Conservation (phyloP, 129 eudicot genomes). For the Glebionis coronaria region DNA sequence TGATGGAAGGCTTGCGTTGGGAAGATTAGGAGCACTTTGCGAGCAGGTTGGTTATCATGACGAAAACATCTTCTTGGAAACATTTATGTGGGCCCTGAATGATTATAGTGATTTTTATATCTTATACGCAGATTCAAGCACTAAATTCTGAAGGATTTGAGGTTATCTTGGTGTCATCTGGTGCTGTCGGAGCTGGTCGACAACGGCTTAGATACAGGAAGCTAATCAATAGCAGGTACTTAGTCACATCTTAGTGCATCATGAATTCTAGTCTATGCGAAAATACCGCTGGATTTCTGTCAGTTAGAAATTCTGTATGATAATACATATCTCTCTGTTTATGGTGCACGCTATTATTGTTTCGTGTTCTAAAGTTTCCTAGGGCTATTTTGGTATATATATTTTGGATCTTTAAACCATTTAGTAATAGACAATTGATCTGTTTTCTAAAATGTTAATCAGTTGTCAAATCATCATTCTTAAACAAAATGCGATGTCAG, state of each 20-base stretch:
- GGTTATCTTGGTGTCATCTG: constrained; percentile 94
- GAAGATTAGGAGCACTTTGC: constrained; percentile 94
- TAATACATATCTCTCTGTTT: background rate
- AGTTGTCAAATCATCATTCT: constrained; percentile 14
- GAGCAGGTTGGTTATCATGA: constrained; percentile 63
- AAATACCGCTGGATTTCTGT: background rate
- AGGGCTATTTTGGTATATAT: background rate
- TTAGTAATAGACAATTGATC: constrained; percentile 6
- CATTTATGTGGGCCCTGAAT: constrained; percentile 2
- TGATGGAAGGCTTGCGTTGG: constrained; percentile 91
- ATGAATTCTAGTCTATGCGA: background rate
- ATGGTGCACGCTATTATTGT: constrained; percentile 7
- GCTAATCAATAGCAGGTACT: constrained; percentile 81
- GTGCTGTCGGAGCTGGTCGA: constrained; percentile 96
- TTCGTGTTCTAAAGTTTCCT: background rate
- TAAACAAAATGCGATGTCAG: constrained; percentile 8
- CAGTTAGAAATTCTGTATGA: background rate
- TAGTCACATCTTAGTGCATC: background rate
- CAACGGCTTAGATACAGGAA: constrained; percentile 89
- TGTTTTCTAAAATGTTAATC: background rate
- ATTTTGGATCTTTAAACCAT: constrained; percentile 17
- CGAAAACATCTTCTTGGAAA: background rate
- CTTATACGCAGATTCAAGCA: constrained; percentile 64
- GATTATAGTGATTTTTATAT: constrained; percentile 15
- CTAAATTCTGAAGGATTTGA: constrained; percentile 75